Evolutionary conservation across 352 stramenopile species (phyloP), one percentile per base, ranked within the genome.

Genomic region (Pythium dissotocum): DNA sequence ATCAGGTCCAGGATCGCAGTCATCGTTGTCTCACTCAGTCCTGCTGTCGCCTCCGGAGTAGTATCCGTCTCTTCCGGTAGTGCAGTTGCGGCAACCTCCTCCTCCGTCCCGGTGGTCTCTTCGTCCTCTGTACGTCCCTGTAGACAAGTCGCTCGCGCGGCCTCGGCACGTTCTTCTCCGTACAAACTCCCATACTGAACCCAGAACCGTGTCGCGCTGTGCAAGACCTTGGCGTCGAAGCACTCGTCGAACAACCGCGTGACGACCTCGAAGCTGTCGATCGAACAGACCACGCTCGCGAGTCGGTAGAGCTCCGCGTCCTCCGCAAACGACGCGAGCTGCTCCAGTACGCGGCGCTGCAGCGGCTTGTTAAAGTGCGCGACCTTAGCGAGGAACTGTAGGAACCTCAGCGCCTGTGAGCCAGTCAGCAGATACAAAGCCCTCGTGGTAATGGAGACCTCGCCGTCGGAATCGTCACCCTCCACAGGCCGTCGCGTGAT

Each of bases 381-480:
- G 32, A 80, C 78, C 72, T 91, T 88, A 42, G 78, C 71, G 14
- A 91, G 55, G 51, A 92, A 94, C 66, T 92, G 81, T 6, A 94
- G 67, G 36, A 92, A 89, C 1, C 71, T 67, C 40, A 91, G 70
- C 12, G 80, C 73, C 49, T 87, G 76, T 0, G 71, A 75, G 2
- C 82, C 86, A 0, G 82, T 89, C 30, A 94, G 67, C 38, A 91
- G 52, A 36, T 84, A 81, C 48, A 94, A 40, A 6, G 82, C 86
- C 26, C 77, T 61, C 18, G 49, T 55, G 0, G 58, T 54, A n/a
- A 77, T 59, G 2, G 59, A 58, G 9, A 53, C 21, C 24, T 70
- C 32, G 5, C 40, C 52, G n/a, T 67, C 26, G 0, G 35, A 33
- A 24, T 49, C 16, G 14, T 62, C 44, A 0, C 63, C 46, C 18